Percentiles rank a stretch among this genome's conserved stretches.
Evolutionary conservation across 2,329 filamentous ascomycete genomes (phyloP).

Genomic region (Apiospora malaysiana): DNA sequence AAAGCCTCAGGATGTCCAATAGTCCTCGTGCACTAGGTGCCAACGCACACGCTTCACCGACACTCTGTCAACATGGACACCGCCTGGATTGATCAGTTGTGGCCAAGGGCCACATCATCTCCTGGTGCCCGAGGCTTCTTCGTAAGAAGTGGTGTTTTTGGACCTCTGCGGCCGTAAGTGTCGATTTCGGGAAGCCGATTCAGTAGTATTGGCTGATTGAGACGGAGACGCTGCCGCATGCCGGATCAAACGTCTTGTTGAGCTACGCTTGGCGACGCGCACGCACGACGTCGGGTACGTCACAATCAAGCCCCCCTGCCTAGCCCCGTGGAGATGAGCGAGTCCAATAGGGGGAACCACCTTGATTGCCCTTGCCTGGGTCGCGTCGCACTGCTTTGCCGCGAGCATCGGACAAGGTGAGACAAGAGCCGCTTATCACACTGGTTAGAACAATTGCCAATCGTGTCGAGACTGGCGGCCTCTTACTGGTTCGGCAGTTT

Average conservation of each 20-base stretch:
- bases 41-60: constrained; percentile 11
- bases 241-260: constrained; percentile 13
- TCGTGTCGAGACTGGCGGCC: constrained; percentile 6
- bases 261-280: constrained; percentile 9
- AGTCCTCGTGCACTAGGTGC: neutral
- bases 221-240: constrained; percentile 13
- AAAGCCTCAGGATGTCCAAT: neutral
- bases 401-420: constrained; percentile 12
- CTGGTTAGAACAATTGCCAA: constrained; percentile 10
- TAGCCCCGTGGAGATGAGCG: neutral
- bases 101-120: neutral
- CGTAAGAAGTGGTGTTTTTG: neutral
- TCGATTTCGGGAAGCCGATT: constrained; percentile 10
- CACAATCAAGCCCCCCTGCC: neutral
- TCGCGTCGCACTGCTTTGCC: constrained; percentile 5
- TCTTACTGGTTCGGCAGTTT: constrained; percentile 19
- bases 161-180: constrained; percentile 11
- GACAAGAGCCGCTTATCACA: constrained; percentile 15
- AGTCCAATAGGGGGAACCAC: neutral
- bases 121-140: neutral
- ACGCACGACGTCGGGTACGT: constrained; percentile 16
- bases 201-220: constrained; percentile 18
- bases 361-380: constrained; percentile 1
- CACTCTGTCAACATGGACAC: constrained; percentile 10
- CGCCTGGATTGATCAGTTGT: constrained; percentile 1